Conservation (phyloP, 2,329 filamentous ascomycete species). For the Elsinoe ampelina region DNA sequence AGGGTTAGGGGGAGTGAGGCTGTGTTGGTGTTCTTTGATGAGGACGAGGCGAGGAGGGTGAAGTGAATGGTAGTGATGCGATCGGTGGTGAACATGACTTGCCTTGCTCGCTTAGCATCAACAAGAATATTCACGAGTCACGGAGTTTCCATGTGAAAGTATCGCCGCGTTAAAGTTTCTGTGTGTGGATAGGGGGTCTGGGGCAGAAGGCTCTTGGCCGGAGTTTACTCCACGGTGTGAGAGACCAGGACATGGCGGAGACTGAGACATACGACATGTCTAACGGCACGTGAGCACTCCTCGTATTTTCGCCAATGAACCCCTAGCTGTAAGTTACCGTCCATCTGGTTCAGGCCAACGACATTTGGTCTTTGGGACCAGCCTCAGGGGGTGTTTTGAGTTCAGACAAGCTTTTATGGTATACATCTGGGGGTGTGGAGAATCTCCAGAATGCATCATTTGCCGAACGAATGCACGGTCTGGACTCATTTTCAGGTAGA, state of each 20-base stretch:
- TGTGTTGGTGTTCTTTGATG: conserved; percentile 22
- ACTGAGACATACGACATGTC: too few species aligned
- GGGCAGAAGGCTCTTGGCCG: too few species aligned
- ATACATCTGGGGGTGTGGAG: neutral
- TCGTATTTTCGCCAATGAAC: neutral
- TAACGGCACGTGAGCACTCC: too few species aligned
- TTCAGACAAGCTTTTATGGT: conserved; percentile 6
- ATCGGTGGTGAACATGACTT: too few species aligned
- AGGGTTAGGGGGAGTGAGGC: conserved; percentile 23
- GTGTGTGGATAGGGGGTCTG: too few species aligned
- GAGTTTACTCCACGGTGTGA: too few species aligned
- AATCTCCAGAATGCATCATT: neutral
- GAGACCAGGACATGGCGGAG: too few species aligned
- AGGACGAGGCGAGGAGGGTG: conserved; percentile 8
- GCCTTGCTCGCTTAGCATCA: too few species aligned
- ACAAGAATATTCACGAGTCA: too few species aligned
- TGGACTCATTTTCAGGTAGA: neutral
- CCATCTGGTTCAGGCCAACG: neutral
- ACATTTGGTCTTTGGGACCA: neutral
- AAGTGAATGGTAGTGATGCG: too few species aligned
- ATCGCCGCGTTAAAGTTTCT: too few species aligned
- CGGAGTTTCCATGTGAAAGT: too few species aligned
- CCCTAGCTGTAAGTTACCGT: neutral
- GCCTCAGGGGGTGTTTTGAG: neutral
- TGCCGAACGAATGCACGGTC: conserved; percentile 2